Evolutionary conservation across 257 asterid species (phyloP), one percentile per base, ranked within the genome.

Genomic region (Sherardia arvensis): DNA sequence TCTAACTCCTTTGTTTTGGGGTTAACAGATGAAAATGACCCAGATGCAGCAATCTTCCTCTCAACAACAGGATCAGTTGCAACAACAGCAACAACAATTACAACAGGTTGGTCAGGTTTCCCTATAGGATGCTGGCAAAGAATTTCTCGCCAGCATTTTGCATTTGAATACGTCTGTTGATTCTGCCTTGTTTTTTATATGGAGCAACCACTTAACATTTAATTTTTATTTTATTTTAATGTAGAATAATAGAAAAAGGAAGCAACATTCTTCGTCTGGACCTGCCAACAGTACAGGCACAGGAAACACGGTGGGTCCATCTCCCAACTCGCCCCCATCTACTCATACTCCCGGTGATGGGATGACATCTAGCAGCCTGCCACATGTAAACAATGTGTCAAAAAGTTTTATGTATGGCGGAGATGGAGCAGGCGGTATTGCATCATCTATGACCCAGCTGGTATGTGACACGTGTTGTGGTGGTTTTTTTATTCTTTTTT

Each of bases 341-440:
- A 85, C 97, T 69, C 94, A 90, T 63, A 90, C 99, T 57, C 95
- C 95, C 60, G 97, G 97, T 69, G 99, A 90, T 70, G 98, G 92
- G 62, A 81, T 85, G 80, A 68, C 88, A 64, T 81, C 98, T 61
- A 85, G 90, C 75, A 81, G 90, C 79, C 69, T 93, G 75, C 96
- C 84, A 72, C 96, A 85, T 66, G 94, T 79, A 56, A 82, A 81
- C 60, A 80, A 77, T 70, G 91, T 76, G 27, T 71, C 96, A 34
- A 93, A 94, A 77, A 79, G 90, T 73, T 81, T 84, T 80, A 80
- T 85, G 80, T 90, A 90, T 28, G 89, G 93, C 77, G 78, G 86
- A 22, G 99, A 87, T 11, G 96, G 87, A 81, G 79, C 97, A 32
- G 92, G 95, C 69, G 99, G 90, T 58, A 78, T 93, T 76, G 90